Base-by-base conservation (phyloP, 2,329 filamentous ascomycete genomes). In the Magnaporthales sp. region DNA sequence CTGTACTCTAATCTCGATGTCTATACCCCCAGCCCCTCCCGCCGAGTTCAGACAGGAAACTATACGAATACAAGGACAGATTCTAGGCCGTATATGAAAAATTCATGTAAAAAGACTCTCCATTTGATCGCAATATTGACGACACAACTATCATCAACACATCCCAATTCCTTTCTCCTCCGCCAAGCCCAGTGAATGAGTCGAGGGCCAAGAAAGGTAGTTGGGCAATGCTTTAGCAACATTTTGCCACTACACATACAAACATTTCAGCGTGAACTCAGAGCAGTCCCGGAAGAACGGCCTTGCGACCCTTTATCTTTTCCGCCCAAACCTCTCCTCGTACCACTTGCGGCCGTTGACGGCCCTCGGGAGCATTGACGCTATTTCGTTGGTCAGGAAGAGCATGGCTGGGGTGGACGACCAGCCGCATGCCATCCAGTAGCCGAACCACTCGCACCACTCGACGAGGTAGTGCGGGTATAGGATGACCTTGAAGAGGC, bases 401-500 rank as follows among this genome's bases (percentile, higher is more conserved):
- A 85, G 85, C 73, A 93, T 82, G 27, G 92, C 94, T 0, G 95
- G 94, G 63, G 86, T 80, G 74, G 89, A 92, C 4, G 79, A 77
- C 79, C 81, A 85, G 1, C 88, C 88, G 67, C 89, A 85, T 71
- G 91, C 85, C 76, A 97, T 85, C 81, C 89, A 93, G 76, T 93
- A 99, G 0, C 95, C 95, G 3, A 85, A 77, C 95, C 95, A 99
- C 82, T 99, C 95, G 66, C 97, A 76, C 95, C 95, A 99, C 80
- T 99, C 95, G 74, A 89, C 91, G n/a, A 96, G 82, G 77, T 97
- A 99, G 76, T 99, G 95, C 70, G 95, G 93, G 77, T 90, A 97
- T 68, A 98, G 83, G 74, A 97, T 86, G 73, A 88, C 89, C 70
- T 84, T 83, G 78, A 98, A 99, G 64, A 97, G 78, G 0, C 93